Base-by-base conservation (phyloP, 768 basidiomycete species). In the Termitomyces sp. region DNA sequence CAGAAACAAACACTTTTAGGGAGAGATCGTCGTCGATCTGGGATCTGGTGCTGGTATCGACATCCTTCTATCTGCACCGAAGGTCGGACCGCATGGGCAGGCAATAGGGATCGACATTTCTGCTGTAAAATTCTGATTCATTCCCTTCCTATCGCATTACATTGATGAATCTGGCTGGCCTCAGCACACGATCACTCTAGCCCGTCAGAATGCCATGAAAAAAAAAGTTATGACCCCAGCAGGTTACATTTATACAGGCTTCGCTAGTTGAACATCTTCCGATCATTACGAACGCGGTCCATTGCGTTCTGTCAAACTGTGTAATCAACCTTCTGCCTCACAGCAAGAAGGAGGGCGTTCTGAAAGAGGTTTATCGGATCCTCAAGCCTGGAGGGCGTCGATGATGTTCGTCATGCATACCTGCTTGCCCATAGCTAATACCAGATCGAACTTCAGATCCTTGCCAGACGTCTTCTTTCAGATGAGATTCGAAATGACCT, bases 21-120 rank as follows among this genome's bases (percentile, higher is more conserved):
- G 83, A 44, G 83, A 85, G 67, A 70, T 64, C 0, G 76, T 84
- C 3, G 63, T 86, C 1, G 80, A 85, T 63, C 71, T 86, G 7
- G 84, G 83, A 8, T 81, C 76, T 2, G 82, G 84, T 1, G 80
- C 76, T 2, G 84, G 84, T 0, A 70, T 81, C 11, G 81, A 85
- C 58, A 71, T 84, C 30, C 75, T 85, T 49, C 71, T 83, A 10
- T 79, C 82, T 0, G 81, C 81, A 2, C 53, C 64, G 0, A 77
- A 77, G 59, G 76, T 81, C 3, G 84, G 84, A 3, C 66, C 72
- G 0, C 67, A 58, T 0, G 84, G 84, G 2, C 72, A 74, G 57
- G 82, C 67, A 1, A 73, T 85, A n/a, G 83, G 84, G 0, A 58
- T 85, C 3, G 84, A 85, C 52, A 72, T 72, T 52, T 83, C 82